A percentile compares a stretch with the other conserved stretches of the same genome.
Conservation (phyloP, 169 alveolate genomes). For the Perkinsus chesapeaki region DNA sequence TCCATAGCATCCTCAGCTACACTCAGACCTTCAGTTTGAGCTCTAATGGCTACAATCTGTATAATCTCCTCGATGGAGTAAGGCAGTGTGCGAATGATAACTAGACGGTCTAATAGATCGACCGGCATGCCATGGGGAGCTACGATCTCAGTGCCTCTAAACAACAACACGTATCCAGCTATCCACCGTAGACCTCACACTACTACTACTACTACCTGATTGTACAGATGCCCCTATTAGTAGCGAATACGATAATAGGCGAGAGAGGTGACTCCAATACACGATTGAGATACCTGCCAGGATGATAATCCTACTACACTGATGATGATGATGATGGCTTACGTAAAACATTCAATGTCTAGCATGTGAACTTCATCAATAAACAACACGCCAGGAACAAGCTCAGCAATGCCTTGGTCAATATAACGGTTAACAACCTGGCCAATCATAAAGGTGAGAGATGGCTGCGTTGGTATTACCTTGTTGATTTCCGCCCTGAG, state of each 20-base stretch:
- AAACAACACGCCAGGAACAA: slow-evolving; percentile 98
- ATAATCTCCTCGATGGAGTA: slow-evolving; percentile 83
- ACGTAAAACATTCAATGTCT: slow-evolving; percentile 97
- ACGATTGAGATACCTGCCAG: slow-evolving; percentile 81
- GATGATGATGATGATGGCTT: neutral
- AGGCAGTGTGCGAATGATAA: slow-evolving; percentile 95
- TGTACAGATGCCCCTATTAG: slow-evolving; percentile 91
- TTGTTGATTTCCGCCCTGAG: slow-evolving; percentile 95
- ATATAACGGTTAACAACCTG: neutral
- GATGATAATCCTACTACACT: neutral
- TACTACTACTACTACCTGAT: slow-evolving; percentile 26
- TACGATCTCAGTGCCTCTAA: slow-evolving; percentile 92
- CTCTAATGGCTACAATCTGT: slow-evolving; percentile 35
- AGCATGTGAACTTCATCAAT: slow-evolving; percentile 99
- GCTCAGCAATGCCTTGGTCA: slow-evolving; percentile 94
- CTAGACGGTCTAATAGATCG: slow-evolving; percentile 96
- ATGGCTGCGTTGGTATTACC: slow-evolving; percentile 95
- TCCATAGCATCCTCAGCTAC: slow-evolving; percentile 70
- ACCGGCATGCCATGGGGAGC: slow-evolving; percentile 99
- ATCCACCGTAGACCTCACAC: neutral
- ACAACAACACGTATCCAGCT: slow-evolving; percentile 62
- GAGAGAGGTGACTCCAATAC: slow-evolving; percentile 95
- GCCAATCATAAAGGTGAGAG: neutral
- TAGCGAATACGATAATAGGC: slow-evolving; percentile 96
- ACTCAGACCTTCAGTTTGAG: slow-evolving; percentile 65